Evolutionary conservation across 495 filamentous ascomycete genomes (phyloP).

Genomic region (Glonium stellatum): DNA sequence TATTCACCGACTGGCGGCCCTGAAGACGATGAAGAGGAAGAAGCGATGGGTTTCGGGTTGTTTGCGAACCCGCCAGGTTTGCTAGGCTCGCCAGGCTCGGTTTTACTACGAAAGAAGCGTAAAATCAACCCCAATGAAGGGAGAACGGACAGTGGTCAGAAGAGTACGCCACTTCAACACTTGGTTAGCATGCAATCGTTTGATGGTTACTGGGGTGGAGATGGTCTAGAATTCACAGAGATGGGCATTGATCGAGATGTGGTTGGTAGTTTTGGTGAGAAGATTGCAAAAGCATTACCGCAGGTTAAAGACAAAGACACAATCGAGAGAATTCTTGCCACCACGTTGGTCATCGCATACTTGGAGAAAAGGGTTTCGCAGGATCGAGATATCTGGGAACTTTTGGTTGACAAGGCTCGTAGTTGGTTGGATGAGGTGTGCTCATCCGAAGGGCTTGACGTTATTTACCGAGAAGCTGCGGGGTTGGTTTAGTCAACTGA

Average conservation of each 20-base stretch:
- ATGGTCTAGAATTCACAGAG: slow-evolving; percentile 19
- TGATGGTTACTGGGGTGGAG: slow-evolving; percentile 42
- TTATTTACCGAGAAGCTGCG: too few species aligned
- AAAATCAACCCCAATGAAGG: too few species aligned
- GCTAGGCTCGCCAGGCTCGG: too few species aligned
- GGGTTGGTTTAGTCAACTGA: too few species aligned
- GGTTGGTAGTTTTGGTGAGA: not conserved
- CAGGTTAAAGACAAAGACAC: slow-evolving; percentile 2
- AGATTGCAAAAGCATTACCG: not conserved
- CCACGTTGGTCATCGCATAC: slow-evolving; percentile 45
- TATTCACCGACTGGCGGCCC: too few species aligned
- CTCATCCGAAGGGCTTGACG: too few species aligned
- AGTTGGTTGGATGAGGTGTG: too few species aligned
- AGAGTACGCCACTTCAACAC: slow-evolving; percentile 3
- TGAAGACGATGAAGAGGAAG: not conserved
- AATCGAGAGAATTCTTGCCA: slow-evolving; percentile 35
- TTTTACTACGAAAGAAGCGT: too few species aligned
- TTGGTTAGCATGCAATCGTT: slow-evolving; percentile 46
- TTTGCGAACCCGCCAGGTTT: slow-evolving; percentile 1
- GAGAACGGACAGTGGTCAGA: not conserved
- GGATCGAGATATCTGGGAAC: slow-evolving; percentile 47
- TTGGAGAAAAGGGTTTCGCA: slow-evolving; percentile 39
- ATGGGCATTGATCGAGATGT: slow-evolving; percentile 19
- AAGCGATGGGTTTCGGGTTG: slow-evolving; percentile 1
- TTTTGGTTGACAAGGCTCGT: slow-evolving; percentile 49